These are phyloP conservation scores for Fragaria vesca DNA, from an alignment of 306 rosid species.

Conservation along the genomic window DNA sequence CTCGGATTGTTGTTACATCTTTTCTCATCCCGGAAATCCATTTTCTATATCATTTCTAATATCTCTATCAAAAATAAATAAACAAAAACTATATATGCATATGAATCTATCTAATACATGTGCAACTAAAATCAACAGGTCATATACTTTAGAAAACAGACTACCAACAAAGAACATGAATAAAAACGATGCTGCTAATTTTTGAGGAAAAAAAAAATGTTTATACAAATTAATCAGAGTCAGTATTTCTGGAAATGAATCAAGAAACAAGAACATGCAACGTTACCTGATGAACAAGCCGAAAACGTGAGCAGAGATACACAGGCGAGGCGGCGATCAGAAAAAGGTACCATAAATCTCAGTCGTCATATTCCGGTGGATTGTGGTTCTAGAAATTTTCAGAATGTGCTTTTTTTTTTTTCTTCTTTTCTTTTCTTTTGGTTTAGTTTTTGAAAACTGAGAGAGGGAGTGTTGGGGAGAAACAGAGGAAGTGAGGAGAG, in stretches of 20 bases:
- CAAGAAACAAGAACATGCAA: not conserved
- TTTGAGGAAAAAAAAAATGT: not conserved
- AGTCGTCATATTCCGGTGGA: conserved; percentile 15
- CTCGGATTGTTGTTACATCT: not conserved
- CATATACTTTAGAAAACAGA: not conserved
- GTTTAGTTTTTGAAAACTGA: not conserved
- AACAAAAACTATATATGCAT: not conserved
- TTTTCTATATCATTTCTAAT: not conserved
- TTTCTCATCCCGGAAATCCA: not conserved
- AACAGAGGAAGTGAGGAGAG: not conserved
- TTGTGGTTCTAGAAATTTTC: conserved; percentile 6
- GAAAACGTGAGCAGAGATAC: conserved; percentile 25
- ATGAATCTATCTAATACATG: not conserved
- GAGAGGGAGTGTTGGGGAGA: not conserved
- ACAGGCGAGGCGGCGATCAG: conserved; percentile 29
- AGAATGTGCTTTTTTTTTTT: no score
- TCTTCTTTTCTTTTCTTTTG: no score
- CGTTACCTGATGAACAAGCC: conserved; percentile 35
- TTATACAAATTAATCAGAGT: not conserved
- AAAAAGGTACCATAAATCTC: conserved; percentile 4
- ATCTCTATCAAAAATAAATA: not conserved
- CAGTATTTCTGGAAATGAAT: conserved; percentile 13
- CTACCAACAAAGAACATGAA: not conserved
- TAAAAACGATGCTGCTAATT: not conserved
- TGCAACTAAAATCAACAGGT: not conserved